Percentiles rank a stretch among this genome's conserved stretches.
phyloP scores from a whole-genome alignment of 495 filamentous ascomycete species.

The Tuber brumale region DNA sequence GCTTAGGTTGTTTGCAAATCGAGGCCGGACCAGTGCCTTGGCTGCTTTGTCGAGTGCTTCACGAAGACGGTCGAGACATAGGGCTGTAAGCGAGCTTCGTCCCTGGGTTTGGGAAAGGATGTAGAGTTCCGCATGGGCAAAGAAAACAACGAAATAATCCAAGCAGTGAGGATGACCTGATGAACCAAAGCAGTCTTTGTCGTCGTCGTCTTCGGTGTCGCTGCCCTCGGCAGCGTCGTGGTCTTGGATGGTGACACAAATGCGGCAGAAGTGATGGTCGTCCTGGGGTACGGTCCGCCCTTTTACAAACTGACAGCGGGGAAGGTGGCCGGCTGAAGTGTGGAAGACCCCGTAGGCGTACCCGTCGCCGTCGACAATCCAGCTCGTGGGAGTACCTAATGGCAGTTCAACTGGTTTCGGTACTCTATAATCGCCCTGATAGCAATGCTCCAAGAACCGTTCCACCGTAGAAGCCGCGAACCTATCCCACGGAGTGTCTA shows the following conservation, averaged over 20 bases:
- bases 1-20: background rate
- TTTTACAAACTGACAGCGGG: background rate
- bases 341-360: background rate
- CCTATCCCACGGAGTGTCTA: background rate
- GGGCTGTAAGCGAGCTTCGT: background rate
- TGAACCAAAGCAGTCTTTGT: background rate
- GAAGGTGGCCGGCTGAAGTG: no score
- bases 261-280: background rate
- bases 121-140: background rate
- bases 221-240: background rate
- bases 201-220: background rate
- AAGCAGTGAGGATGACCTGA: background rate
- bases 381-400: background rate
- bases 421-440: slow-evolving; percentile 70
- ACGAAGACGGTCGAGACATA: background rate
- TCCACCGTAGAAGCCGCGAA: slow-evolving; percentile 52
- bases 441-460: slow-evolving; percentile 81
- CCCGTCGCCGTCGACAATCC: background rate
- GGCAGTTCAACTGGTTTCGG: background rate
- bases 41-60: background rate
- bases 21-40: background rate
- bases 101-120: background rate
- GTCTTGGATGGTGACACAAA: no score
- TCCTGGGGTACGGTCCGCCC: background rate
- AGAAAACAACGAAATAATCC: background rate